Conservation (phyloP, 2,329 filamentous ascomycete genomes). For the Verticillium dahliae region DNA sequence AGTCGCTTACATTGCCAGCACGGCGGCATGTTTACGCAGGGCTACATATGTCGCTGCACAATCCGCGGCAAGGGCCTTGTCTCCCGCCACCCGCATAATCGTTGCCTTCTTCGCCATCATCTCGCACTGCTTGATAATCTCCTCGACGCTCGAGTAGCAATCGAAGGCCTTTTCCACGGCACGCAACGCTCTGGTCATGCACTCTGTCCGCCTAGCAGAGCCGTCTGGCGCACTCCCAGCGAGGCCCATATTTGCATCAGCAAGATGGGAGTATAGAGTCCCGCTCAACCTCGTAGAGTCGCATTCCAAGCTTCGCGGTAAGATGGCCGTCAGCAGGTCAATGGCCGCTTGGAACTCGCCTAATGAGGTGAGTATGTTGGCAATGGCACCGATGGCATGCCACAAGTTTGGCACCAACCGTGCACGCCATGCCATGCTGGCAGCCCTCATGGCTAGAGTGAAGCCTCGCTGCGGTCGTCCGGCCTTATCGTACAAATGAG, state of each 20-base stretch:
- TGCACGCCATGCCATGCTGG: constrained; percentile 64
- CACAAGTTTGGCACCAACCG: constrained; percentile 65
- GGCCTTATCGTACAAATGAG: constrained; percentile 59
- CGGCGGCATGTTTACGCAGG: constrained; percentile 32
- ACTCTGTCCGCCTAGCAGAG: constrained; percentile 43
- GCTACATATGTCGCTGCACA: constrained; percentile 60
- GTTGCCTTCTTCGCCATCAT: constrained; percentile 77
- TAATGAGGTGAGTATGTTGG: constrained; percentile 62
- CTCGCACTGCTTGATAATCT: constrained; percentile 65
- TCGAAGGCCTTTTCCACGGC: constrained; percentile 57
- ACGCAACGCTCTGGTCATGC: constrained; percentile 50
- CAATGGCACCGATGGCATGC: constrained; percentile 62
- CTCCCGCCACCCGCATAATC: constrained; percentile 64
- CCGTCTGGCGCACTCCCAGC: constrained; percentile 47
- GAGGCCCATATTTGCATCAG: constrained; percentile 72
- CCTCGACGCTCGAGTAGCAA: constrained; percentile 61
- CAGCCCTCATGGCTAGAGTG: constrained; percentile 68
- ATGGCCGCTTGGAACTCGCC: constrained; percentile 63
- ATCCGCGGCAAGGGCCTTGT: constrained; percentile 56
- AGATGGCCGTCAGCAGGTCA: constrained; percentile 58
- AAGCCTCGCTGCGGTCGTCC: constrained; percentile 70
- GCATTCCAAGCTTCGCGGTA: constrained; percentile 72
- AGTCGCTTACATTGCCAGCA: constrained; percentile 4
- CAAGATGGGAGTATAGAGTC: constrained; percentile 62
- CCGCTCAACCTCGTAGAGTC: constrained; percentile 57